Base-by-base conservation (phyloP, 1,139 yeast genomes). In the Tardiomyces digboiensis region DNA sequence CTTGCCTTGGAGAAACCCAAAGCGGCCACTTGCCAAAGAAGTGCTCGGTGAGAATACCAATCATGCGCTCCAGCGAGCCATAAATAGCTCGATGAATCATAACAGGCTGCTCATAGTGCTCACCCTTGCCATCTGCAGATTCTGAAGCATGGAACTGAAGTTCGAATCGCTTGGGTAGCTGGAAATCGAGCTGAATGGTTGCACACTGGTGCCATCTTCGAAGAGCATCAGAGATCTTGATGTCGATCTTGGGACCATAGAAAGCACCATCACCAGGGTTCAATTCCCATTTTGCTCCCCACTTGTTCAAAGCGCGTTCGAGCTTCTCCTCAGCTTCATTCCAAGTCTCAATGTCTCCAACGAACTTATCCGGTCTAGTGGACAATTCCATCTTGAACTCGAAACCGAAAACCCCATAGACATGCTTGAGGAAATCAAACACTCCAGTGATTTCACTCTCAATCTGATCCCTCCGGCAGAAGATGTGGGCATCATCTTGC, bases 11-110 rank as follows among this genome's bases (percentile, higher is more conserved):
- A 26, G 97, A 88, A 60, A 91, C 74, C 98, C 98, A 91, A 76
- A 91, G 83, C 59, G 98, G 98, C 97, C 97, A 89, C 66, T 86
- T 88, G 61, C 98, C 98, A 62, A 89, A 94, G 70, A 74, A 89
- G 70, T 91, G 97, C 67, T 91, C 98, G 49, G 95, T 88, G 67
- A 91, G 79, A 58, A 91, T 87, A 50, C 96, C 97, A 54, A 95
- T 83, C 95, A 91, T 88, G 75, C 98, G 83, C 74, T 91, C 98
- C 44, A 91, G 91, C 38, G 97, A 88, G 49, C 98, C 98, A 65
- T 88, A 80, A 53, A 91, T 85, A 54, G 98, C 98, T 72, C 98
- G 84, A 71, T 91, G 98, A 60, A 91, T 88, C 97, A 91, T 91
- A 46, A 91, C 97, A 42, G 98, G 98, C 68, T 94, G 55, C 54